Evolutionary conservation across 2,329 filamentous ascomycete genomes (phyloP), one percentile per base, ranked within the genome.

Genomic region (Colletotrichum phormii): DNA sequence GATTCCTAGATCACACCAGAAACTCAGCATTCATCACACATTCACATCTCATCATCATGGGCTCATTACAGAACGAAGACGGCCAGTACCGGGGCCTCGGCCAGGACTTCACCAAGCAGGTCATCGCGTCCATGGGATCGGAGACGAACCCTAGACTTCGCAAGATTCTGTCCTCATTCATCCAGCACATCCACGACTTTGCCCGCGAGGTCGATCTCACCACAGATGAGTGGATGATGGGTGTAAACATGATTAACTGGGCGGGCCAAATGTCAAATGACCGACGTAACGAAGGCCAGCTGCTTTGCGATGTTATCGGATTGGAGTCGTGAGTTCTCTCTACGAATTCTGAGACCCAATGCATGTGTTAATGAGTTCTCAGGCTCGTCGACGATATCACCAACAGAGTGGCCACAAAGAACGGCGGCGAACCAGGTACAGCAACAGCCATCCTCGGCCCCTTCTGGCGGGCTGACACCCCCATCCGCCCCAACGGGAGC

Each of bases 361-460:
- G 5, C 1, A 15, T 4, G 0, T 0, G 0, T 15, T 54, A 26
- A 54, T 26, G 1, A 54, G 68, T 42, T 9, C 9, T 0, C 64
- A 87, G 86, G 24, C 89, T 94, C 4, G 93, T 95, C 59, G 94
- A 96, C 80, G 93, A 96, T 80, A 96, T 97, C 78, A 94, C 93
- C 67, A 93, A 91, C 83, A 91, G 90, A 63, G 87, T 88, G 35
- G 87, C 88, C 62, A 84, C 87, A 66, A 83, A 83, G 63, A 77
- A 78, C 46, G 74, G 79, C 46, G 74, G 79, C 51, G 84, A 85
- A 15, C 78, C 84, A 15, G 86, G 91, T 12, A 97, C 94, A 5
- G 89, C 93, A 2, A 93, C 93, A 4, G 91, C 94, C 53, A 95
- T 97, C 75, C 88, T 97, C 0, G 95, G 95, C 0, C 95, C 95